phyloP scores from a whole-genome alignment of 805 yeast species.

The Yamadazyma nakazawae region DNA sequence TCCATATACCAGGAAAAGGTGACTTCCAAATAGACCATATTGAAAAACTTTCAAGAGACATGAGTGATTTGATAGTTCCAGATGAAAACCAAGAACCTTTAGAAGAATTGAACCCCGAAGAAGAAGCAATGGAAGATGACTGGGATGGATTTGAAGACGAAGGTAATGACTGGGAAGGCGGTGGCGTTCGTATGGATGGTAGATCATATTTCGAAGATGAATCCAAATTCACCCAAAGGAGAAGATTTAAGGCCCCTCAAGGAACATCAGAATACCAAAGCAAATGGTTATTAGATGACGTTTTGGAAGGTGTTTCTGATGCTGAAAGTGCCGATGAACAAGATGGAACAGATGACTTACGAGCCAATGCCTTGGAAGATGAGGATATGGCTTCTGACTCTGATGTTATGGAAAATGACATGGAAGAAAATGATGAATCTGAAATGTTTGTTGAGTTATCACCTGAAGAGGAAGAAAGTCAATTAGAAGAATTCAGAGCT shows the following conservation, averaged over 20 bases:
- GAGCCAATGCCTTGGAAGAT: constrained; percentile 17
- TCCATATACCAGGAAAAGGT: constrained; percentile 88
- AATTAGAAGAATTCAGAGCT: constrained; percentile 63
- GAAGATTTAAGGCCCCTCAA: constrained; percentile 50
- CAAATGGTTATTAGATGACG: constrained; percentile 67
- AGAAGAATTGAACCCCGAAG: constrained; percentile 56
- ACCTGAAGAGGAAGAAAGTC: constrained; percentile 81
- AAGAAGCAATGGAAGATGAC: constrained; percentile 41
- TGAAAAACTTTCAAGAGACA: constrained; percentile 42
- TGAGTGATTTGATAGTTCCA: constrained; percentile 23
- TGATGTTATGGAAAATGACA: constrained; percentile 7
- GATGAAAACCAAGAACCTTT: constrained; percentile 51
- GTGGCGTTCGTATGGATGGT: constrained; percentile 58
- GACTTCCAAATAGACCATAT: constrained; percentile 76
- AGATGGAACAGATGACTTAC: constrained; percentile 36
- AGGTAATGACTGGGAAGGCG: constrained; percentile 11
- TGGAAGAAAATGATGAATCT: constrained; percentile 41
- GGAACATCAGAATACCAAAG: constrained; percentile 79
- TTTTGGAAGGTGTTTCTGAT: constrained; percentile 40
- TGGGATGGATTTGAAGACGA: constrained; percentile 33
- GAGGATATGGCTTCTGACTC: constrained; percentile 23
- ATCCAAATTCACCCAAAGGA: constrained; percentile 11
- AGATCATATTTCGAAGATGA: constrained; percentile 43
- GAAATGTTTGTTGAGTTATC: constrained; percentile 71
- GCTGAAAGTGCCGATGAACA: constrained; percentile 42